Evolutionary conservation across 2,329 filamentous ascomycete genomes (phyloP).

Genomic region (Celoporthe dispersa): DNA sequence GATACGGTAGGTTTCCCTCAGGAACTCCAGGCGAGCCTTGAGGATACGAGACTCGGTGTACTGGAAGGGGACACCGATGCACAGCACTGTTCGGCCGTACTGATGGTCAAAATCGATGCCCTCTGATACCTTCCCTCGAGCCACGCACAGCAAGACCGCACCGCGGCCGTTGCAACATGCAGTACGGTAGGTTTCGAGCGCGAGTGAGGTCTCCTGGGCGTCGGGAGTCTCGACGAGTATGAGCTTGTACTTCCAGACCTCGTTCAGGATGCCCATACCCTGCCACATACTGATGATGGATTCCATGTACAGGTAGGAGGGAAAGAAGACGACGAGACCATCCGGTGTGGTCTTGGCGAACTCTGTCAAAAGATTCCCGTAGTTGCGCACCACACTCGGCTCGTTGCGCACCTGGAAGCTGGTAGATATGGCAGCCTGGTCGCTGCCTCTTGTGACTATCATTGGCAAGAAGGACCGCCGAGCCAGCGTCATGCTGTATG

Average conservation of each 20-base stretch:
- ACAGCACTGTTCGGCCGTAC: slow-evolving; percentile 92
- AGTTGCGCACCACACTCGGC: slow-evolving; percentile 95
- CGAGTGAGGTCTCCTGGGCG: slow-evolving; percentile 93
- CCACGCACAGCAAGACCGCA: slow-evolving; percentile 91
- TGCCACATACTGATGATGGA: slow-evolving; percentile 99
- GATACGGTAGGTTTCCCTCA: slow-evolving; percentile 97
- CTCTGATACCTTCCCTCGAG: slow-evolving; percentile 94
- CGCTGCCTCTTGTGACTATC: slow-evolving; percentile 94
- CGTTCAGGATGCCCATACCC: slow-evolving; percentile 95
- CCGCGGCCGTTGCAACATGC: slow-evolving; percentile 97
- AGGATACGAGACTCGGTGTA: slow-evolving; percentile 98
- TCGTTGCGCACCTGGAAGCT: slow-evolving; percentile 96
- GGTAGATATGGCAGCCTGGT: slow-evolving; percentile 91
- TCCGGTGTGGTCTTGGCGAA: slow-evolving; percentile 96
- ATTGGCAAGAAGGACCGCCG: slow-evolving; percentile 95
- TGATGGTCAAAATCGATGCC: slow-evolving; percentile 99
- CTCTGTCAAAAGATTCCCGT: slow-evolving; percentile 89
- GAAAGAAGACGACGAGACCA: slow-evolving; percentile 98
- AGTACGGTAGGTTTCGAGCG: slow-evolving; percentile 94
- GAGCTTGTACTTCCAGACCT: slow-evolving; percentile 98
- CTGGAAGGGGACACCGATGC: slow-evolving; percentile 96
- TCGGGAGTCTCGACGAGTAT: slow-evolving; percentile 98
- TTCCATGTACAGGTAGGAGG: slow-evolving; percentile 98
- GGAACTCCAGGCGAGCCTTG: slow-evolving; percentile 91
- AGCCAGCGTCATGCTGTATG: slow-evolving; percentile 95